phyloP scores from a whole-genome alignment of 805 yeast species.

The Myxozyma udenii region DNA sequence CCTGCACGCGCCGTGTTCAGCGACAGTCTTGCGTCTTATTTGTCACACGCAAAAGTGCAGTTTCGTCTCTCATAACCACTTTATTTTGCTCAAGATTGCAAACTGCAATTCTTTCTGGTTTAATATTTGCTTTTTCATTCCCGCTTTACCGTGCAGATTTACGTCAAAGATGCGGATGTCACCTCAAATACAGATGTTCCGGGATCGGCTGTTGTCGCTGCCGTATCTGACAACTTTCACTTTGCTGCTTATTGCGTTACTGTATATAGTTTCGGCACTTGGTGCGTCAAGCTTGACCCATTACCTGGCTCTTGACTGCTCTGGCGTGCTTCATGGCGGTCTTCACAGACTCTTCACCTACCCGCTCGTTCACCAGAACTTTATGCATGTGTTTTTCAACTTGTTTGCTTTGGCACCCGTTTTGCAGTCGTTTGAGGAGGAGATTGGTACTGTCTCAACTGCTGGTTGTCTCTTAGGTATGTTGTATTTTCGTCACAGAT shows the following conservation, averaged over 20 bases:
- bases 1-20: too few species aligned
- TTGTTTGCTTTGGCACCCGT: constrained; percentile 26
- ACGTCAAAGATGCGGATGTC: too few species aligned
- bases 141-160: too few species aligned
- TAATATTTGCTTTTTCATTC: too few species aligned
- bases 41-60: too few species aligned
- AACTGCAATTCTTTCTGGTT: too few species aligned
- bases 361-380: constrained; percentile 27
- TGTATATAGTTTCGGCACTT: constrained; percentile 1
- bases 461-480: constrained; percentile 22
- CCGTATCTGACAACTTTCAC: constrained; percentile 20
- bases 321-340: constrained; percentile 17
- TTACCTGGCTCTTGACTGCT: constrained; percentile 12
- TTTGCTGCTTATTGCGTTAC: neutral
- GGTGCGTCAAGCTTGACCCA: constrained; percentile 1
- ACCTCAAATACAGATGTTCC: constrained; percentile 13
- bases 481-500: neutral
- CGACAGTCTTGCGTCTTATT: too few species aligned
- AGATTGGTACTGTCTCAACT: constrained; percentile 29
- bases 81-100: too few species aligned
- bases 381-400: constrained; percentile 25
- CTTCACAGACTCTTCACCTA: constrained; percentile 26
- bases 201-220: constrained; percentile 18
- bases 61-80: too few species aligned
- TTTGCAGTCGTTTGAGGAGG: constrained; percentile 28